These are phyloP conservation scores for Mentha longifolia DNA, from an alignment of 257 asterid species.

Conservation along the genomic window DNA sequence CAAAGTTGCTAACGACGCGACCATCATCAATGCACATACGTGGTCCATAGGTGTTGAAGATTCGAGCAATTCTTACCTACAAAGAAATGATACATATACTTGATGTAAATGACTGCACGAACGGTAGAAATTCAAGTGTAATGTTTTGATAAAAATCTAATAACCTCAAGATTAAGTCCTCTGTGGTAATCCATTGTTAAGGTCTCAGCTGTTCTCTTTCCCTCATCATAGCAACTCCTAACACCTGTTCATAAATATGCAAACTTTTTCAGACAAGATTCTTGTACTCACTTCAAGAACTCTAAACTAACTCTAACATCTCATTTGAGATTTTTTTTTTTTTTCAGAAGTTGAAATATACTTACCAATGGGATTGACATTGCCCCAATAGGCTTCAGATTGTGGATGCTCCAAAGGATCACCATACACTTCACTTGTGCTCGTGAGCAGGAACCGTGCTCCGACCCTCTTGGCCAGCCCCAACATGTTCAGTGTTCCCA, in stretches of 20 bases:
- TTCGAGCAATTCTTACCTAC: slow-evolving; percentile 88
- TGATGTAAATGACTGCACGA: not conserved
- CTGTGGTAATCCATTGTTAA: slow-evolving; percentile 91
- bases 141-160: not conserved
- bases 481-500: slow-evolving; percentile 97
- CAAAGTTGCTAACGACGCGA: slow-evolving; percentile 93
- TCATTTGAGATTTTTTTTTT: not conserved
- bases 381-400: slow-evolving; percentile 88
- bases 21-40: slow-evolving; percentile 96
- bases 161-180: slow-evolving; percentile 83
- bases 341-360: not conserved
- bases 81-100: not conserved
- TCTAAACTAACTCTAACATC: not conserved
- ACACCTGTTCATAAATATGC: slow-evolving; percentile 58
- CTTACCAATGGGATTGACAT: slow-evolving; percentile 91
- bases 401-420: slow-evolving; percentile 94
- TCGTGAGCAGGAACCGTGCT: slow-evolving; percentile 81
- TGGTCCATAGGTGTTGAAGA: slow-evolving; percentile 93
- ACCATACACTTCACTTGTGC: slow-evolving; percentile 94
- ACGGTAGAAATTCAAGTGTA: not conserved
- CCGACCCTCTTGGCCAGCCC: slow-evolving; percentile 90
- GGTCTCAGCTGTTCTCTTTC: slow-evolving; percentile 89
- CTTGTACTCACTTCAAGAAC: not conserved
- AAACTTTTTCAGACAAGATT: slow-evolving; percentile 27
- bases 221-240: slow-evolving; percentile 92